Evolutionary conservation across 78 protist species (phyloP).

Genomic region (Monocercomonoides exilis): DNA sequence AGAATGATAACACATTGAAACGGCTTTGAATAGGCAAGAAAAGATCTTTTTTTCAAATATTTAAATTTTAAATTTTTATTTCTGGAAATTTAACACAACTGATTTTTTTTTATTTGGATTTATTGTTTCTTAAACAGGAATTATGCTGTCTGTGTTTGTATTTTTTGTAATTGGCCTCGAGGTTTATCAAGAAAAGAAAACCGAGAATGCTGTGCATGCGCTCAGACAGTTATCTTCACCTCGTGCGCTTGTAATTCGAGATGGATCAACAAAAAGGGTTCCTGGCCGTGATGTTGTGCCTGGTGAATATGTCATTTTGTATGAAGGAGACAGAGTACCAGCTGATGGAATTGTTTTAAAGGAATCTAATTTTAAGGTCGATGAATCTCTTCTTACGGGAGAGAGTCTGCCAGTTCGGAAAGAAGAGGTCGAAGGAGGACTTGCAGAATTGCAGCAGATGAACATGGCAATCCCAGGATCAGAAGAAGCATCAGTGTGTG

Average conservation of each 20-base stretch:
- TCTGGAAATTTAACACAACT: no score
- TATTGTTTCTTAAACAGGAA: neutral
- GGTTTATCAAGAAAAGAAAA: neutral
- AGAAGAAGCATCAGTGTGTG: neutral
- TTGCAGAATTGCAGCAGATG: neutral
- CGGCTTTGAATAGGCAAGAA: no score
- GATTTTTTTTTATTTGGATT: neutral
- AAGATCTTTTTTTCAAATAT: no score
- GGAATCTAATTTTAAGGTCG: neutral
- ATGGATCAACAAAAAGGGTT: neutral
- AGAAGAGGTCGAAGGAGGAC: neutral
- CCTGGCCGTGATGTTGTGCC: neutral
- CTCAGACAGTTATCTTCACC: neutral
- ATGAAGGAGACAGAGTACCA: conserved; percentile 10
- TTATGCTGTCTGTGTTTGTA: neutral
- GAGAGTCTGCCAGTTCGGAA: neutral
- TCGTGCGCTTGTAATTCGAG: neutral
- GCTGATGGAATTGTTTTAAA: neutral
- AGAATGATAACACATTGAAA: no score
- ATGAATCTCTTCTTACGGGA: conserved; percentile 9
- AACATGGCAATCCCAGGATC: neutral
- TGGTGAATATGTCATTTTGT: neutral
- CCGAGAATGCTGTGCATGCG: conserved; percentile 5
- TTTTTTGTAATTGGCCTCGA: neutral
- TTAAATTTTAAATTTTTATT: no score